Percentiles rank a stretch among this genome's conserved stretches.
phyloP scores from a whole-genome alignment of 2,329 filamentous ascomycete species.

The Pseudocercospora musae region DNA sequence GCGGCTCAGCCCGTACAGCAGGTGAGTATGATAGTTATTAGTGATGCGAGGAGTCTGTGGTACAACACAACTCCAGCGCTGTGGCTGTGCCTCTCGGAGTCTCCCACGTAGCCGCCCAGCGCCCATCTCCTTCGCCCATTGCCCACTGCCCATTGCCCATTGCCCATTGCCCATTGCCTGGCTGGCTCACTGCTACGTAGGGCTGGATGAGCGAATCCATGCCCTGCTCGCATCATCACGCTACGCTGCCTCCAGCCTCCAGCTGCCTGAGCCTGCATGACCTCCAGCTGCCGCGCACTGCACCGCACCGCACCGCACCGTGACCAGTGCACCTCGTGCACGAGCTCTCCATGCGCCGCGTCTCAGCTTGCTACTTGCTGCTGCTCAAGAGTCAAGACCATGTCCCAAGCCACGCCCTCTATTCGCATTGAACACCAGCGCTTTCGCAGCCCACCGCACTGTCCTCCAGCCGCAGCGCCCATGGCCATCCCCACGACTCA shows the following conservation, averaged over 20 bases:
- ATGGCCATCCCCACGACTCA: conserved; percentile 63
- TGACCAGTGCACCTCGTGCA: conserved; percentile 12
- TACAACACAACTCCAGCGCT: conserved; percentile 5
- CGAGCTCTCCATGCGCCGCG: conserved; percentile 13
- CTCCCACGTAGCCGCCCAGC: background rate
- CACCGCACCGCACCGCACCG: no score
- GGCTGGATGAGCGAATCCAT: conserved; percentile 22
- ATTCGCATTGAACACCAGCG: conserved; percentile 40
- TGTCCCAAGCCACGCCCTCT: conserved; percentile 30
- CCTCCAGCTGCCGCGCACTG: no score
- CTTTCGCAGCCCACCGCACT: conserved; percentile 37
- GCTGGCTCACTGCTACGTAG: conserved; percentile 16
- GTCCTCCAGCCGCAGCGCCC: conserved; percentile 47
- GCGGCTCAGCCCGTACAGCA: no score
- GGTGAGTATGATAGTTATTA: no score
- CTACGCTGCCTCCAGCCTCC: no score
- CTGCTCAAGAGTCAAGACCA: conserved; percentile 13
- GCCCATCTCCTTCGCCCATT: conserved; percentile 15
- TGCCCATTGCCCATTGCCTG: no score
- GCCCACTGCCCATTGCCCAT: no score
- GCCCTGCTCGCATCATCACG: conserved; percentile 20
- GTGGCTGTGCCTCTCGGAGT: conserved; percentile 17
- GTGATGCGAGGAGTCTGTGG: conserved; percentile 2
- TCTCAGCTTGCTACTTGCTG: conserved; percentile 4
- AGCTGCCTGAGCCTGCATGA: conserved; percentile 1